Base-by-base conservation (phyloP, 805 yeast genomes). In the Saturnispora sekii region DNA sequence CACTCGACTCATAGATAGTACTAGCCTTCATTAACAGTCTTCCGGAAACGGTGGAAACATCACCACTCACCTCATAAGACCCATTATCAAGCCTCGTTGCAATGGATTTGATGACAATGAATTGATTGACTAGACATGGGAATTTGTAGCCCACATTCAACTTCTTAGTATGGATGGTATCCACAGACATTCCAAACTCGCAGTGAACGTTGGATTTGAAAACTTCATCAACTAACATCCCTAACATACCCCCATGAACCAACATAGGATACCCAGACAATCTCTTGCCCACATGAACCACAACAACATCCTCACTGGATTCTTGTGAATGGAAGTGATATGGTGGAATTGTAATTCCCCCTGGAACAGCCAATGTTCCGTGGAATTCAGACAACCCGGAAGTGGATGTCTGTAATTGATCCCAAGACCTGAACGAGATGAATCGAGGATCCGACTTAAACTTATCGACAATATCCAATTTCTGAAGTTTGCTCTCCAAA, bases 201-300 rank as follows among this genome's bases (percentile, higher is more conserved):
- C 51, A 49, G 10, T 54, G 51, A 17, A 59, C 52, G 34, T 53
- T 50, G 12, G 55, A 43, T 51, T 79, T 79, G 64, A 81, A 73
- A 6, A 83, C 72, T 53, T 88, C 95, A 56, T 86, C 93, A 44
- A 87, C 64, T 1, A 88, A 65, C 0, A 94, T 80, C 8, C 89
- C 94, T 29, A 88, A 59, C 28, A 89, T 75, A 0, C 97, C 97
- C 3, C 97, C 97, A 58, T 88, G 97, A 3, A 86, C 73, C 15
- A 89, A 64, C 53, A 85, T 81, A 2, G 96, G 97, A 58, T 82
- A 88, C 1, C 97, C 97, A 36, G 90, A 79, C 16, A 88, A 61
- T 49, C 73, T 74, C 56, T 81, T 77, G 0, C 97, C 96, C 43
- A 83, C 70, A 58, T 86, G 94, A 21, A 85, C 68, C 5, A 87